Percentiles rank a stretch among this genome's conserved stretches.
Evolutionary conservation across 73 alveolate genomes (phyloP).

Genomic region (Halteria grandinella): DNA sequence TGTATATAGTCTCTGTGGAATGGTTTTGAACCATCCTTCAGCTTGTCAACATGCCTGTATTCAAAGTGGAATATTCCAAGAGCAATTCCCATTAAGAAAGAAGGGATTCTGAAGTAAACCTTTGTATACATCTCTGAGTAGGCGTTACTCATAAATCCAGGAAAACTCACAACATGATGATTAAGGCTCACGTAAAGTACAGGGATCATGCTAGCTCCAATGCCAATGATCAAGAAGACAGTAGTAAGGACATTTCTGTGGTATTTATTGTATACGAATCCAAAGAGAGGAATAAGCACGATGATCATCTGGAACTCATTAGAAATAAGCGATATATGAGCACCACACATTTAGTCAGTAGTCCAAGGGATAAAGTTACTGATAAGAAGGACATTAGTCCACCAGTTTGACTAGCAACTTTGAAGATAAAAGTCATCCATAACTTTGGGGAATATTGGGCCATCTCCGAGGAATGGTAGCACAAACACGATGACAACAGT

Average conservation of each 20-base stretch:
- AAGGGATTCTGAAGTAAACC: conserved; percentile 16
- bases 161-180: conserved; percentile 21
- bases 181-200: neutral
- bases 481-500: conserved; percentile 16
- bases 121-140: conserved; percentile 2
- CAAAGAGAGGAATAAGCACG: conserved; percentile 33
- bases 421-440: neutral
- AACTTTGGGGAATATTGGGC: conserved; percentile 17
- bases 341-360: conserved; percentile 6
- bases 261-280: neutral
- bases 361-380: conserved; percentile 20
- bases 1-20: conserved; percentile 3
- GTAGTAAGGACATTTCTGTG: conserved; percentile 15
- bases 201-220: conserved; percentile 33
- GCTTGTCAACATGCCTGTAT: conserved; percentile 29
- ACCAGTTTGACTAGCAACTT: conserved; percentile 25
- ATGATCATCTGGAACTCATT: conserved; percentile 10
- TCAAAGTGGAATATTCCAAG: conserved; percentile 35
- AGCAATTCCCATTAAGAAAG: conserved; percentile 29
- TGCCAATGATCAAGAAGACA: neutral
- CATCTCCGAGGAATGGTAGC: conserved; percentile 15
- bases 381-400: conserved; percentile 19
- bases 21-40: conserved; percentile 37
- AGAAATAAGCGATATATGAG: conserved; percentile 15
- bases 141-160: conserved; percentile 37